Conservation (phyloP, 441 rosid genomes). For the Theobroma grandiflorum region DNA sequence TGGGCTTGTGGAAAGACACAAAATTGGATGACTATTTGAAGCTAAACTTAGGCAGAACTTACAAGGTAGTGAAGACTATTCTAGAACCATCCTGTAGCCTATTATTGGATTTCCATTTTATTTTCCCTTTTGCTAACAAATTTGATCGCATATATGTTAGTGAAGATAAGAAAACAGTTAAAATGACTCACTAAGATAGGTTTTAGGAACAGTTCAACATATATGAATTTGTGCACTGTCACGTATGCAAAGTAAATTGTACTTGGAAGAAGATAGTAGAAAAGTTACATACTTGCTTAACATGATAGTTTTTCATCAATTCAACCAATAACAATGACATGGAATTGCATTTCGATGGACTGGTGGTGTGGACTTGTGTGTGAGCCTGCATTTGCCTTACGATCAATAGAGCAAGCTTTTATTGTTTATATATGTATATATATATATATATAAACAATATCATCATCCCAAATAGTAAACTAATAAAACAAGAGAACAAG, state of each 20-base stretch:
- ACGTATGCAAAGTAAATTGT: not conserved
- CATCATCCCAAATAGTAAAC: too few species aligned
- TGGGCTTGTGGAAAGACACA: not conserved
- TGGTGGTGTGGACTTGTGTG: too few species aligned
- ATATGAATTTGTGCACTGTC: not conserved
- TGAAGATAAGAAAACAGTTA: slow-evolving; percentile 13
- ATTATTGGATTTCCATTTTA: not conserved
- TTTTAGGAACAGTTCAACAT: not conserved
- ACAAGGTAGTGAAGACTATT: not conserved
- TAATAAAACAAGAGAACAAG: too few species aligned
- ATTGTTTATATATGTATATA: too few species aligned
- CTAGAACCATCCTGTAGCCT: not conserved
- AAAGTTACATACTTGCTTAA: not conserved
- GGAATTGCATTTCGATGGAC: not conserved
- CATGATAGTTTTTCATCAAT: not conserved
- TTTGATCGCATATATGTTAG: not conserved
- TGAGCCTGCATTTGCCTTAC: too few species aligned
- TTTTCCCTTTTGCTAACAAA: not conserved
- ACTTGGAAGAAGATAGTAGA: not conserved
- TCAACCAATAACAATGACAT: not conserved
- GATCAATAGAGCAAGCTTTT: too few species aligned
- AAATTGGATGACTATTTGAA: not conserved
- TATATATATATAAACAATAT: too few species aligned
- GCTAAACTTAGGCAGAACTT: not conserved
- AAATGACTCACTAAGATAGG: not conserved